Base-by-base conservation (phyloP, 2,329 filamentous ascomycete species). In the Phyllosticta citriasiana region DNA sequence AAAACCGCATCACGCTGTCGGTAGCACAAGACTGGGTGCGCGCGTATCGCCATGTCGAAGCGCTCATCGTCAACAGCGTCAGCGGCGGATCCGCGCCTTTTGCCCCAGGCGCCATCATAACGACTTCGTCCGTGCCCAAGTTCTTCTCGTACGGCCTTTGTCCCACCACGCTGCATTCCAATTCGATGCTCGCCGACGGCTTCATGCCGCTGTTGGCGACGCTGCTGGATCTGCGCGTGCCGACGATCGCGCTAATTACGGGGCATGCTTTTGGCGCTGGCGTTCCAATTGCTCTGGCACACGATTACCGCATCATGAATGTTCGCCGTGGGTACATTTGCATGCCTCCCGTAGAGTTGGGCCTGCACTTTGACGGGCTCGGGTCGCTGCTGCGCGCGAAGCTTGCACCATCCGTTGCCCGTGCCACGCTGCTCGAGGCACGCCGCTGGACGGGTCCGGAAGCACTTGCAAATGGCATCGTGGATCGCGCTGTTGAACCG, bases 361-460 rank as follows among this genome's bases (percentile, higher is more conserved):
- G 81, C 4, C 70, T 83, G 27, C 79, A 82, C 64, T 83, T 83
- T 63, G 78, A 79, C 14, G 81, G 81, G 9, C 82, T 83, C 55
- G 81, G 80, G 3, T 71, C 75, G 2, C 72, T 83, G 6, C 79
- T 79, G 1, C 74, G 80, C 1, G 71, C 82, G 7, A 83, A 83
- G 66, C 73, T 83, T 2, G 73, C 69, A 0, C 79, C 80, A 9
- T 73, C 77, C 54, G 69, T 82, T n/a, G 80, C 80, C 14, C 70
- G 80, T 4, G 82, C 81, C 66, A 82, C 83, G 80, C 68, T 83
- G 30, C 72, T 83, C 3, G 80, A 83, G 66, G 81, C 80, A 19
- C 78, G 83, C 61, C 73, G 70, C 50, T 84, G 79, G 80, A 84
- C 81, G 0, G 80, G 78, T 0, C 73, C 77, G 63, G 74, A 80